Conservation (phyloP, 73 alveolate species). For the Paramecium pentaurelia region DNA sequence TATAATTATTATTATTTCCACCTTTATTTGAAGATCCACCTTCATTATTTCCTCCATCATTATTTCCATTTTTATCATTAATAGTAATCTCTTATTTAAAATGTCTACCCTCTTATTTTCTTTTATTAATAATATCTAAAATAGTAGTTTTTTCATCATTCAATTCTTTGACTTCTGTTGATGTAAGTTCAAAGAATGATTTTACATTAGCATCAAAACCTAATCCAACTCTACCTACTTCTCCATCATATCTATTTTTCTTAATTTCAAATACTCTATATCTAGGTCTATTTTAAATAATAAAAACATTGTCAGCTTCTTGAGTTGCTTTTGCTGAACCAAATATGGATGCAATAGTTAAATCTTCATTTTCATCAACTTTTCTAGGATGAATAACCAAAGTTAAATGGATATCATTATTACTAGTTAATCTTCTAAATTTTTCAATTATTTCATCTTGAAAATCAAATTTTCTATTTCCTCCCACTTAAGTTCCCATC, state of each 20-base stretch:
- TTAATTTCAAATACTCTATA: slow-evolving; percentile 73
- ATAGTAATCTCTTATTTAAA: slow-evolving; percentile 11
- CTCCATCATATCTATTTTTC: slow-evolving; percentile 90
- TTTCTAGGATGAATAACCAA: slow-evolving; percentile 91
- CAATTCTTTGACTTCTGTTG: slow-evolving; percentile 60
- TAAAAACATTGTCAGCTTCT: slow-evolving; percentile 87
- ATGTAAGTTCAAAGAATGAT: slow-evolving; percentile 75
- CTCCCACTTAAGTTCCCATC: slow-evolving; percentile 79
- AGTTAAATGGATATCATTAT: slow-evolving; percentile 76
- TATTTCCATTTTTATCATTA: neutral
- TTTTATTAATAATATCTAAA: neutral
- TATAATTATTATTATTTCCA: neutral
- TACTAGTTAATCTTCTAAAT: slow-evolving; percentile 77
- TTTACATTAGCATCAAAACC: slow-evolving; percentile 72
- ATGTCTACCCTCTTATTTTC: slow-evolving; percentile 32
- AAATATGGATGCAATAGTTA: slow-evolving; percentile 76
- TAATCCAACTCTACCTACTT: slow-evolving; percentile 76
- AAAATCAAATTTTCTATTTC: slow-evolving; percentile 75
- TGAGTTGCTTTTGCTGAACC: slow-evolving; percentile 90
- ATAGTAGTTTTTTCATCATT: neutral
- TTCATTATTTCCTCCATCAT: neutral
- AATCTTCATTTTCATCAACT: slow-evolving; percentile 85
- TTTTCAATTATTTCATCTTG: slow-evolving; percentile 73
- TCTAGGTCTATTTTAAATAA: slow-evolving; percentile 73
- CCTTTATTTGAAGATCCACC: neutral